Base-by-base conservation (phyloP, 441 rosid species). In the Pelargonium citronellum region DNA sequence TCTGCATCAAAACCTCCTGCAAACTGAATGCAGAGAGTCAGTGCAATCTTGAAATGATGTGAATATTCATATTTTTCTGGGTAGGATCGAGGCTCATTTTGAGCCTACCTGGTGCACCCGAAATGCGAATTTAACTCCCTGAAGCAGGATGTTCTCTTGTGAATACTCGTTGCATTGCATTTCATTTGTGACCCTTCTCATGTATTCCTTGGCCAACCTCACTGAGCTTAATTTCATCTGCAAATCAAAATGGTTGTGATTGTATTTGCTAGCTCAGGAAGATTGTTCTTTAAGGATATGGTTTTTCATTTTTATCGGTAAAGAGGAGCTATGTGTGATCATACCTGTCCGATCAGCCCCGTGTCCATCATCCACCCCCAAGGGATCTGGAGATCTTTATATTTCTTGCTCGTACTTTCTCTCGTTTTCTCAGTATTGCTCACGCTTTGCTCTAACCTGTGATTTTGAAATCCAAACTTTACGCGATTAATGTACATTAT, bases 301-400 rank as follows among this genome's bases (percentile, higher is more conserved):
- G 13, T 30, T 5, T 58, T 58, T 58, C 2, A 8, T 11, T 17
- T 22, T 58, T 58, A 58, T 58, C 17, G 41, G 41, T 46, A 27
- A 51, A 58, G 69, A 70, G 64, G 46, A 77, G 73, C 44, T 75
- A 67, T 60, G 46, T 64, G 53, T 37, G 39, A 46, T 80, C 83
- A 76, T 72, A 87, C 94, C 89, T 89, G 91, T 70, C 94, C 89
- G 62, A 84, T 73, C 70, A 87, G 67, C 65, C 90, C 91, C 2
- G 87, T 62, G 27, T 89, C 88, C 57, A 84, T 77, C 94, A 89
- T 83, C 94, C 94, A 89, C 55, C 86, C 88, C 83, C 91, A 89
- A 0, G 91, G 94, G 74, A 89, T 87, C 71, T 85, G 87, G 65
- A 82, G 72, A 39, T 85, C 94, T 68, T 78, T 83, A 84, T 87